Evolutionary conservation across 805 yeast species (phyloP), one percentile per base, ranked within the genome.

Genomic region (Metschnikowia reukaufii): DNA sequence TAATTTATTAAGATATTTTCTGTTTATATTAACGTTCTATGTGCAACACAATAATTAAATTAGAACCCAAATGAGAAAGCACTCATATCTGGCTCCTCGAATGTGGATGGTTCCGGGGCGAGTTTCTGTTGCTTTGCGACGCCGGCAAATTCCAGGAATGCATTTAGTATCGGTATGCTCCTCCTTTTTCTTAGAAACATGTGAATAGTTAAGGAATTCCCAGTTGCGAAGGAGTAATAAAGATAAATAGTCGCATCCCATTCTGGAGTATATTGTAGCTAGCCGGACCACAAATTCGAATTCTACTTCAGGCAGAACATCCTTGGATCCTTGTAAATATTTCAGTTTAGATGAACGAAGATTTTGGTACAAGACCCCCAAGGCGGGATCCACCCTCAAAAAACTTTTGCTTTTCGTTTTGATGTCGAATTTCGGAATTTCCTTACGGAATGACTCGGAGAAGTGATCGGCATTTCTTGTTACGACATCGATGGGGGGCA

Each of bases 201-300:
- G 17, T 21, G 49, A 43, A 21, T 41, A 50, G 32, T 54, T 51
- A 33, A 55, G 45, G 59, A 89, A 90, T 25, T 67, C 67, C 97
- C 97, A 91, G 49, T 78, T 80, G 39, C 71, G 72, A 1, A 85
- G 70, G 38, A 90, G 62, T 42, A 81, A 75, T 19, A 87, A 60
- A 0, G 90, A 82, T 35, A 92, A 63, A 49, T 82, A 79, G 57
- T 91, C 96, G 66, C 98, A 91, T 0, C 98, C 98, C 96, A 91
- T 88, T 47, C 95, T 73, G 13, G 81, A 74, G 58, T 89, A 87
- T 50, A 89, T 84, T 31, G 76, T 69, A 6, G 86, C 75, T 6
- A 84, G 84, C 51, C 82, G 79, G 10, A 79, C 58, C 13, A 90
- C 76, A 57, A 84, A 83, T 4, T 74, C 70, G 46, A 78, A 80